Conservation (phyloP, 2,329 filamentous ascomycete species). For the Sarocladium brachiariae region DNA sequence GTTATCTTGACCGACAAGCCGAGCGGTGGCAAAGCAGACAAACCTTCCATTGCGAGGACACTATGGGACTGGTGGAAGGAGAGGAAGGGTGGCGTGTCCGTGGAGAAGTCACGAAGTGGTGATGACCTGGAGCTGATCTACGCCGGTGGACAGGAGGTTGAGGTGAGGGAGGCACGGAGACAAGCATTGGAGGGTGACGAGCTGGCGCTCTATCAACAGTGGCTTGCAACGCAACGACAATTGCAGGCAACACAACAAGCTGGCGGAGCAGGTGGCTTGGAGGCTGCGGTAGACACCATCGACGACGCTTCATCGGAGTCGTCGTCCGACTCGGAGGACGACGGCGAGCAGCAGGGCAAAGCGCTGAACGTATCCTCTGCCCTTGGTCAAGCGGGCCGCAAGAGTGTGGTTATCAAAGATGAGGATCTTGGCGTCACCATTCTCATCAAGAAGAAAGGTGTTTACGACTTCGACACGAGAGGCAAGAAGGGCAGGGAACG, state of each 20-base stretch:
- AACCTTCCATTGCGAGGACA: conserved; percentile 59
- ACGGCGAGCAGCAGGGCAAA: conserved; percentile 84
- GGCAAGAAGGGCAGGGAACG: conserved; percentile 88
- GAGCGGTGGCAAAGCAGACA: conserved; percentile 29
- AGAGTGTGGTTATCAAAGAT: conserved; percentile 79
- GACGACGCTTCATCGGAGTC: conserved; percentile 83
- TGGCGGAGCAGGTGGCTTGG: conserved; percentile 59
- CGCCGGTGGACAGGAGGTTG: conserved; percentile 54
- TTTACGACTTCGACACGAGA: conserved; percentile 90
- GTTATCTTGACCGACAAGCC: conserved; percentile 79
- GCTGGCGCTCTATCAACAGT: conserved; percentile 79
- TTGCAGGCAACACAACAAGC: conserved; percentile 74
- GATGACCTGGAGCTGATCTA: conserved; percentile 61
- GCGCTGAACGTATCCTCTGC: conserved; percentile 83
- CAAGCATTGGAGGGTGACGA: conserved; percentile 69
- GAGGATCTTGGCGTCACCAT: conserved; percentile 90
- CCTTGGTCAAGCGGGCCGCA: conserved; percentile 74
- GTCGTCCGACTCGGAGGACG: conserved; percentile 80
- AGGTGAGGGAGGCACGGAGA: conserved; percentile 54
- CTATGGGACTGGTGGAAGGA: conserved; percentile 78
- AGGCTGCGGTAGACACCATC: conserved; percentile 64
- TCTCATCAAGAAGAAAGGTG: conserved; percentile 76
- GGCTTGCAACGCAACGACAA: conserved; percentile 80
- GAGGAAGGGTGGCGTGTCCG: conserved; percentile 53
- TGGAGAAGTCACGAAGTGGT: conserved; percentile 46